Conservation (phyloP, 345 rosid species). For the Linum lewisii region DNA sequence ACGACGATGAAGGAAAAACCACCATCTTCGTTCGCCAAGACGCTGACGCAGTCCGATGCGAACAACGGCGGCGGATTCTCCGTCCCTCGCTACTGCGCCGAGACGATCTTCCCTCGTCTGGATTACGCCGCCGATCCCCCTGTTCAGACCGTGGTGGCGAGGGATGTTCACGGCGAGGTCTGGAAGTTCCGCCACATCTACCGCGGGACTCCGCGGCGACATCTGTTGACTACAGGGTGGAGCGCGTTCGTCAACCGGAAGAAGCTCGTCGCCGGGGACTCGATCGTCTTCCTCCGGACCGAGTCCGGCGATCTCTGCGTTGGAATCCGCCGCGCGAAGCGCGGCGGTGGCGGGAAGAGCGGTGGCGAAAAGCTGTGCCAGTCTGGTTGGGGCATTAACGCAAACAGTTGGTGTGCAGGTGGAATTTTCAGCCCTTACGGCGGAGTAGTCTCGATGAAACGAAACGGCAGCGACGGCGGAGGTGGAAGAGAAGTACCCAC, state of each 20-base stretch:
- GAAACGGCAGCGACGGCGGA: not conserved
- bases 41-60: slow-evolving; percentile 6
- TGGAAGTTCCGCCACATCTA: slow-evolving; percentile 9
- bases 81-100: slow-evolving; percentile 10
- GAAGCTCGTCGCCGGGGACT: slow-evolving; percentile 8
- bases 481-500: not conserved
- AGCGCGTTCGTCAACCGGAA: slow-evolving; percentile 10
- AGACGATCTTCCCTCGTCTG: slow-evolving; percentile 9
- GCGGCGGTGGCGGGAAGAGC: not conserved
- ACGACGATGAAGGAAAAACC: not conserved
- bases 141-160: slow-evolving; percentile 10
- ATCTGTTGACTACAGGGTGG: slow-evolving; percentile 10
- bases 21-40: slow-evolving; percentile 8
- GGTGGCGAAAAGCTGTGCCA: not conserved
- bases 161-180: slow-evolving; percentile 8
- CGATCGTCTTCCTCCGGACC: slow-evolving; percentile 5
- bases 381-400: not conserved
- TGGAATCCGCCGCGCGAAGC: slow-evolving; percentile 4
- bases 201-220: slow-evolving; percentile 9
- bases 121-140: slow-evolving; percentile 10
- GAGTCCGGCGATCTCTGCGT: slow-evolving; percentile 7
- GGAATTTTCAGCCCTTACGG: not conserved
- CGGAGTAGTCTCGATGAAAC: not conserved
- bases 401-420: not conserved
- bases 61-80: slow-evolving; percentile 10